Evolutionary conservation across 139 green algal genomes (phyloP), one percentile per base, ranked within the genome.

Genomic region (Desmodesmus armatus): DNA sequence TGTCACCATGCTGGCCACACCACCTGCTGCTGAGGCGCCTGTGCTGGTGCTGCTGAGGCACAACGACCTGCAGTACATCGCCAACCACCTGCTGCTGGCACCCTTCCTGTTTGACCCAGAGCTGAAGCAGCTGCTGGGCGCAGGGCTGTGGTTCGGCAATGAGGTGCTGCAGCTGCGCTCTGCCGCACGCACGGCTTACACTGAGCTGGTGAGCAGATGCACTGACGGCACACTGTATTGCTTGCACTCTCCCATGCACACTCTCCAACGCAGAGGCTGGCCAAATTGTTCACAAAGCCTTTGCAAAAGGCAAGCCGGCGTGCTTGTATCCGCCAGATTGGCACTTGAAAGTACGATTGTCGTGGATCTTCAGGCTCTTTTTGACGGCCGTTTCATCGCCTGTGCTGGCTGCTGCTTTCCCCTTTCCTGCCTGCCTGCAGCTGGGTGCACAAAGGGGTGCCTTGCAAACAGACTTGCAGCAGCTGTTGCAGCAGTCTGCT

Each of bases 51-150:
- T 87, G 51, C 81, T 73, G 70, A 51, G 70, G 11, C 70, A 80
- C 81, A 87, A 87, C 58, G 81, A 81, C 55, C 70, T 87, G 62
- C 47, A 81, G 47, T 87, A 87, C 66, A 41, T 77, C 37, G 53
- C 81, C 21, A 65, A 53, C 40, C 81, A 87, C 55, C 29, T 87
- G 81, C 70, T 87, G 70, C 40, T 87, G 81, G 31, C 75, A 53
- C 81, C 81, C 39, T 80, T 75, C 70, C 70, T 87, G 70, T 81
- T 79, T 67, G 51, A 40, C 33, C 15, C 29, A 11, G 70, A 80
- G 70, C 81, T 87, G 3, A 31, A 63, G 33, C 5, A 47, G 53
- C 44, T 80, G 31, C 29, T 77, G 81, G 81, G 81, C 3, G 4
- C 3, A 3, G 25, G 63, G 27, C 51, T 87, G 23, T 87, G 81